Base-by-base conservation (phyloP, 2,329 filamentous ascomycete species). In the Leptodontidium sp. region DNA sequence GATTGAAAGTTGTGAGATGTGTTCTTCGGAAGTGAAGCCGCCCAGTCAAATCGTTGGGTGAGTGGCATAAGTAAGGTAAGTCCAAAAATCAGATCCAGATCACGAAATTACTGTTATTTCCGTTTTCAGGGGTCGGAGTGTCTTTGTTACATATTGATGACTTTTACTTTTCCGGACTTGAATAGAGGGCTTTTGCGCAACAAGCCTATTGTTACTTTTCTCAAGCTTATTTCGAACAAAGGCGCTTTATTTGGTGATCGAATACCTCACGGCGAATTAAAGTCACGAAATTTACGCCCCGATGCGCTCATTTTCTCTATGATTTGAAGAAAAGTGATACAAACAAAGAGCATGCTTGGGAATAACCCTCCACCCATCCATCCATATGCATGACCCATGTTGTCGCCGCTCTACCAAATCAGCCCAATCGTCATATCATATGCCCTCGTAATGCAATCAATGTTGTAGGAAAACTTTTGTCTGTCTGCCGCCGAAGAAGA, bases 371-470 rank as follows among this genome's bases (percentile, higher is more conserved):
- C 49, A 15, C 35, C 49, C 21, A 55, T 17, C 65, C 45, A 49
- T 50, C 49, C 65, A 57, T 62, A 67, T 62, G 66, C 58, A 66
- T 49, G 29, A 12, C 43, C 61, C 50, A 52, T 43, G 45, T 35
- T 15, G 24, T 58, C 45, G 55, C 40, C 61, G 53, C 61, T 55
- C 49, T 43, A 26, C 61, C 61, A 49, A 61, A 38, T 61, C 52
- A 35, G 47, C 64, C 63, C 65, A 69, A 58, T 73, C 74, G 47
- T 76, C 66, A 64, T 62, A 71, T 76, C 74, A 68, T 75, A 70
- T 74, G 64, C 69, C 67, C 71, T 72, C 69, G 62, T 71, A 72
- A 76, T 73, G 67, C 70, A 69, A 67, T 69, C 66, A 61, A 57
- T 68, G 52, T 59, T 62, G 52, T 63, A 59, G 61, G 50, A 62